phyloP scores from a whole-genome alignment of 805 yeast species.

The Zygosaccharomyces siamensis region DNA sequence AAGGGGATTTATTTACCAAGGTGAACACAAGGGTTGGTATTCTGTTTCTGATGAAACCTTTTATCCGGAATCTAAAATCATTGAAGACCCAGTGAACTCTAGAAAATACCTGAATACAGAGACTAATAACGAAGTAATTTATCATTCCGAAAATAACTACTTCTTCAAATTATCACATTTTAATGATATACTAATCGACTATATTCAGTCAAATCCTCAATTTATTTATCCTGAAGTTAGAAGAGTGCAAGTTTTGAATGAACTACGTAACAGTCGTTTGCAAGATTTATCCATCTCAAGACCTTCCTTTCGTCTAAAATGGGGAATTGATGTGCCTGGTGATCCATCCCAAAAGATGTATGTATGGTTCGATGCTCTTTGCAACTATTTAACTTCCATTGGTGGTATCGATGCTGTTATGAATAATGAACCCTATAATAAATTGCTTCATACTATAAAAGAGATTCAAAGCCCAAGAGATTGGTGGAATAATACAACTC shows the following conservation, averaged over 20 bases:
- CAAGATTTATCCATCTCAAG: constrained; percentile 82
- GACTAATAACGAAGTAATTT: constrained; percentile 68
- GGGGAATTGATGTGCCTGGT: constrained; percentile 90
- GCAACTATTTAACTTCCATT: constrained; percentile 73
- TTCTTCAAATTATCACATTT: constrained; percentile 72
- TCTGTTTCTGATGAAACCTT: constrained; percentile 92
- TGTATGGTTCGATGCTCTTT: constrained; percentile 95
- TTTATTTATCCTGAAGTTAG: constrained; percentile 66
- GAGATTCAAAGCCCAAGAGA: constrained; percentile 7
- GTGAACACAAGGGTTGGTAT: constrained; percentile 91
- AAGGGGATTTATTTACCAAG: constrained; percentile 71
- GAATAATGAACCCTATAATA: constrained; percentile 19
- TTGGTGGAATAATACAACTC: constrained; percentile 47
- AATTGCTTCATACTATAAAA: constrained; percentile 1
- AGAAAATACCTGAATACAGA: constrained; percentile 45
- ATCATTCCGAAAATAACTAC: constrained; percentile 78
- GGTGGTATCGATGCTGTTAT: constrained; percentile 46
- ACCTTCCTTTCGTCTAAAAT: constrained; percentile 66
- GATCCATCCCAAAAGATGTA: constrained; percentile 76
- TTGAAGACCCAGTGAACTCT: constrained; percentile 25
- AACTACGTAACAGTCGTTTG: constrained; percentile 46
- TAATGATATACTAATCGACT: constrained; percentile 47
- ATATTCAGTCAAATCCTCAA: constrained; percentile 44
- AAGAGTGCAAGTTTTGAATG: constrained; percentile 50
- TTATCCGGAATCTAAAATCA: constrained; percentile 76